Evolutionary conservation across 208 protist genomes (phyloP), one percentile per base, ranked within the genome.

Genomic region (Herpetomonas muscarum): DNA sequence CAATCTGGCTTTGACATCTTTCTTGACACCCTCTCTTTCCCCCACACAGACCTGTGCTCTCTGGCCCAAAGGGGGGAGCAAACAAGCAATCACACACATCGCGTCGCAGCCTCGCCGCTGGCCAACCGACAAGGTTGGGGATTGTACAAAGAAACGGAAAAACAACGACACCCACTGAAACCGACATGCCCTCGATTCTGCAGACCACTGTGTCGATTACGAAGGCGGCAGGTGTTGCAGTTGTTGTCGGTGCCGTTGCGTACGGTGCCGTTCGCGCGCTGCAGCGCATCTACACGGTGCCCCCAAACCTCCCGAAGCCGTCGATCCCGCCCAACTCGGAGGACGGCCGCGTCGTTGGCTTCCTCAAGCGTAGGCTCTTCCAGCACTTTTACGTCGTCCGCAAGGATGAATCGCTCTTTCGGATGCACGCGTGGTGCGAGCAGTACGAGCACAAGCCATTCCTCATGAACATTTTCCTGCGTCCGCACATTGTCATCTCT

Each of bases 341-440:
- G 21, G 68, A 76, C 53, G 52, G 66, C 17, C 42, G 59, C 22
- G 22, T 85, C 9, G 53, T 69, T 49, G 63, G 68, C 34, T 39
- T 78, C 48, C 24, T 85, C 25, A 77, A 79, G 62, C 77, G 77
- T 0, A 58, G 64, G 29, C 55, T 85, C 21, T 70, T 80, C 52
- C 64, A 69, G 25, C 77, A 85, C 64, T 79, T 80, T 26, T 85
- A 80, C 51, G 66, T 77, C 1, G 58, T 85, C 17, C 77, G 68
- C 15, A 65, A 70, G 34, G 72, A 55, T 5, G 73, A 77, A 28
- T 74, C 68, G 15, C 60, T 85, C 39, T 63, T 76, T 50, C 62
- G 61, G 25, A 49, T 85, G 46, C 60, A 80, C 37, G 31, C 54
- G 32, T 85, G 72, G 77, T 65, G 66, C 44, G 42, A 36, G 1